Percentiles rank a stretch among this genome's conserved stretches.
Conservation (phyloP, 768 basidiomycete genomes). For the Boletus pseudopeckii region DNA sequence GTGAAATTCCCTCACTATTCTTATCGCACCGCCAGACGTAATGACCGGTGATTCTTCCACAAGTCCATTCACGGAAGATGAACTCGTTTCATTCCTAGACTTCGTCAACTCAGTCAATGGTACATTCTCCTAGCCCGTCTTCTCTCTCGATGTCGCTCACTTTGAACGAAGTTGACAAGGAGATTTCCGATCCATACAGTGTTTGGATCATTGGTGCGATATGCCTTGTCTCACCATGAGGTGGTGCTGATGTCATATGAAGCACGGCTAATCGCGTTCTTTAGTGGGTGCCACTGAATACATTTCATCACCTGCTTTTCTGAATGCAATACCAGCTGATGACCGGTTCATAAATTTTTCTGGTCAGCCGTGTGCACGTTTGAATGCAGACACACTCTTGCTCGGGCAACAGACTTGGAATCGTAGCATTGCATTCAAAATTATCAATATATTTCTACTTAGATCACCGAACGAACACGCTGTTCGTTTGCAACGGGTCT, state of each 20-base stretch:
- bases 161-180: not conserved
- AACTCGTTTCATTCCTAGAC: conserved; percentile 6
- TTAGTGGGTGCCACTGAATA: not conserved
- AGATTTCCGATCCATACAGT: not conserved
- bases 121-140: not conserved
- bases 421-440: not conserved
- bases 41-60: conserved; percentile 17
- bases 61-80: not conserved
- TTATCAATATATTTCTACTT: not conserved
- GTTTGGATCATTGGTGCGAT: conserved; percentile 1
- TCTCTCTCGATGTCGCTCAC: not conserved
- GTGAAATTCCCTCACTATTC: not conserved
- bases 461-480: conserved; percentile 10
- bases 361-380: conserved; percentile 12
- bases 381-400: not conserved
- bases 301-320: not conserved
- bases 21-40: not conserved
- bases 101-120: conserved; percentile 12
- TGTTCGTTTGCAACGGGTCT: too few relatives aligned
- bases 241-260: not conserved
- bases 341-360: conserved; percentile 12
- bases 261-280: conserved; percentile 11
- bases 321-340: not conserved
- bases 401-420: conserved; percentile 8
- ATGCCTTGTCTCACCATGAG: too few relatives aligned